A percentile compares a stretch with the other conserved stretches of the same genome.
These are phyloP conservation scores for Silybum marianum DNA, from an alignment of 129 eudicot genomes.

Conservation along the genomic window DNA sequence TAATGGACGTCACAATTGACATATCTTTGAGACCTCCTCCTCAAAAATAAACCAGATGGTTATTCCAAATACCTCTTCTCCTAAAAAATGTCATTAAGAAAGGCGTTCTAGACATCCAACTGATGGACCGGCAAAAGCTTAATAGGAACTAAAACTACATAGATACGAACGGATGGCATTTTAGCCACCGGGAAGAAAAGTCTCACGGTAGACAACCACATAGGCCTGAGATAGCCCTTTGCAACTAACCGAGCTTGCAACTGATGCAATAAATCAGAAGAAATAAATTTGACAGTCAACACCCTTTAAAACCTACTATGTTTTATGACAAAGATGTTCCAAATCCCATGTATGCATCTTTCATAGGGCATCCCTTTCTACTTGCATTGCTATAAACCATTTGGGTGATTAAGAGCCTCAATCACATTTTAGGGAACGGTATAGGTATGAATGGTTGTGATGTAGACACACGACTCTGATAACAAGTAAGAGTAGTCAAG, in stretches of 20 bases:
- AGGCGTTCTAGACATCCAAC: neutral
- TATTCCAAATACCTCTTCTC: neutral
- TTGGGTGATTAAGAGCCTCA: neutral
- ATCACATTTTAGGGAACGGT: too few species aligned
- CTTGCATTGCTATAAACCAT: neutral
- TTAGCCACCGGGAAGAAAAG: neutral
- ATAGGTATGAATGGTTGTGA: neutral
- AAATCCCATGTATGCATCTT: neutral
- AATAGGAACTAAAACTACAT: neutral
- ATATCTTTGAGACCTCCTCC: neutral
- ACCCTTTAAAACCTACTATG: neutral
- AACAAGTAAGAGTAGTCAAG: neutral
- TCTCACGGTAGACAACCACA: neutral
- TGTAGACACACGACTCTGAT: neutral
- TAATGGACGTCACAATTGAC: neutral
- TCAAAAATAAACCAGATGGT: neutral
- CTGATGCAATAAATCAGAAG: neutral
- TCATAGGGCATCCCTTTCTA: neutral
- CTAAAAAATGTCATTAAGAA: neutral
- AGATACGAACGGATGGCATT: neutral
- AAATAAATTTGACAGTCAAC: too few species aligned
- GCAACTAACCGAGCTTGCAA: neutral
- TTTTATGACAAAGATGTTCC: neutral
- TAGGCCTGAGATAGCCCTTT: neutral
- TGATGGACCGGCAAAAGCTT: neutral